Percentiles rank a stretch among this genome's conserved stretches.
Conservation (phyloP, 139 green algal species). For the Desmodesmus armatus region DNA sequence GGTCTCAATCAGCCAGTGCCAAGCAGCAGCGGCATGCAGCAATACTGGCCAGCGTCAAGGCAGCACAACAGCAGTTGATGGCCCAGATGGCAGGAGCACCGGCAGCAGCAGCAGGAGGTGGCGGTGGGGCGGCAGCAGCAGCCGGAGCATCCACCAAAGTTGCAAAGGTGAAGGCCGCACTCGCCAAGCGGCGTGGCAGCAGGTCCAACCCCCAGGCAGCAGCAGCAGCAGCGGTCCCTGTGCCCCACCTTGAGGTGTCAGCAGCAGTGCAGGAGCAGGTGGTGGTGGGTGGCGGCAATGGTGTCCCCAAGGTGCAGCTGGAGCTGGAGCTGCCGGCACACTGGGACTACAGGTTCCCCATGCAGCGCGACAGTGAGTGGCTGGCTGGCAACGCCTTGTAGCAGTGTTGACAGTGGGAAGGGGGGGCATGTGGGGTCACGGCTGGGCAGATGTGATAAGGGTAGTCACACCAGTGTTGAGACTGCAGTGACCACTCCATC, state of each 20-base stretch:
- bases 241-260: neutral
- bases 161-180: neutral
- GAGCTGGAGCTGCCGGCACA: slow-evolving; percentile 10
- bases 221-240: neutral
- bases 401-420: too few relatives aligned
- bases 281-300: neutral
- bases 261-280: neutral
- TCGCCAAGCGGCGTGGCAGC: neutral
- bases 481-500: too few relatives aligned
- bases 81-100: too few relatives aligned
- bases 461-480: too few relatives aligned
- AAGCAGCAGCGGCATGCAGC: too few relatives aligned
- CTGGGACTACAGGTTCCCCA: slow-evolving; percentile 23
- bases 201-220: neutral
- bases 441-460: too few relatives aligned
- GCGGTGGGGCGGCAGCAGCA: slow-evolving; percentile 1
- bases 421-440: too few relatives aligned
- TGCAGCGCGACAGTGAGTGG: slow-evolving; percentile 5
- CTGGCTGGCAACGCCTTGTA: too few relatives aligned
- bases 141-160: neutral
- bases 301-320: slow-evolving; percentile 16
- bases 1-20: too few relatives aligned
- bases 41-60: too few relatives aligned
- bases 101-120: neutral
- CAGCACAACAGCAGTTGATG: too few relatives aligned